Evolutionary conservation across 2,329 filamentous ascomycete genomes (phyloP).

Genomic region (Penicillium sp.): DNA sequence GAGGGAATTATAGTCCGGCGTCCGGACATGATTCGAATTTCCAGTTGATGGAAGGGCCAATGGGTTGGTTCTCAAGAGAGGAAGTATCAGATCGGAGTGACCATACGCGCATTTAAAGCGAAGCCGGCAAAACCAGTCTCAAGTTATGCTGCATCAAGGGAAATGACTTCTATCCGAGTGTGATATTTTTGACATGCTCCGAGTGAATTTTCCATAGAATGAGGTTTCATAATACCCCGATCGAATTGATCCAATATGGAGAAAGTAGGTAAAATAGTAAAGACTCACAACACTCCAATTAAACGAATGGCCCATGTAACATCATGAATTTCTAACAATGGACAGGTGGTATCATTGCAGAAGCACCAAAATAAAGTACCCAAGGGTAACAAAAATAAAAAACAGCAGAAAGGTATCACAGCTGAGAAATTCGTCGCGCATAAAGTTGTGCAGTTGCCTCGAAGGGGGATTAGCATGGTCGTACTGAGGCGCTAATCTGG

Average conservation of each 20-base stretch:
- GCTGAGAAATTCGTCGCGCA: conserved; percentile 21
- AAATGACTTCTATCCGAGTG: background rate
- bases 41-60: background rate
- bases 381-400: background rate
- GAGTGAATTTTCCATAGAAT: background rate
- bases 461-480: background rate
- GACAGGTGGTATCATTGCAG: conserved; percentile 28
- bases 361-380: conserved; percentile 4
- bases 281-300: conserved; percentile 1
- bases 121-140: background rate
- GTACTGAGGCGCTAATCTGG: conserved; percentile 6
- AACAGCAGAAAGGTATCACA: conserved; percentile 21
- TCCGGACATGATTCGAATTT: background rate
- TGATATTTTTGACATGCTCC: background rate
- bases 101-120: background rate
- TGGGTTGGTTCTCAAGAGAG: background rate
- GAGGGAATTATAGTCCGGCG: background rate
- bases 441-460: conserved; percentile 10
- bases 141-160: background rate
- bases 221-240: background rate
- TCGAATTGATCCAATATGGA: background rate
- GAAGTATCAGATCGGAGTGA: background rate
- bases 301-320: conserved; percentile 26
- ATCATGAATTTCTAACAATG: conserved; percentile 26
- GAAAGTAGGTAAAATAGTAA: background rate